Evolutionary conservation across 331 rosid genomes (phyloP), one percentile per base, ranked within the genome.

Genomic region (Cydonia oblonga): DNA sequence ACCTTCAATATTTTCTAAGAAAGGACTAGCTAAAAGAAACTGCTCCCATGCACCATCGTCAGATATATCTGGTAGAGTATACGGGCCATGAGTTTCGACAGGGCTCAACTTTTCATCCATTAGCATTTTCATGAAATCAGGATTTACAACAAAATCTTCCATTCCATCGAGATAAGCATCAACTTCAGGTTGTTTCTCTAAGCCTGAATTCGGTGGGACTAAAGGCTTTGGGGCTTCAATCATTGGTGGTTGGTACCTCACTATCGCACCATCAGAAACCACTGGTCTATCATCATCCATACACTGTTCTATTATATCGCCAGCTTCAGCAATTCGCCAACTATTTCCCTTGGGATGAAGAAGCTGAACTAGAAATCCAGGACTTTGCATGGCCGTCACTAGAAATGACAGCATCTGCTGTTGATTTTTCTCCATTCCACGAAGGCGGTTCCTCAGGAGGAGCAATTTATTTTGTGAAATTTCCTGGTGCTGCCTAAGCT

Each of bases 351-450:
- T 89, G 1, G 96, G 92, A 20, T 95, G 88, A 82, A 89, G 85
- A 62, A 89, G 66, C 83, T 95, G 92, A 79, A 88, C 83, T 67
- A 95, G 75, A 78, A 89, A 82, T 7, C 86, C 91, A 29, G 98
- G 98, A 82, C 78, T 87, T 82, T 95, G 97, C 86, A 95, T 89
- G 4, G 91, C 99, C 96, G 87, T 89, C 58, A 91, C 99, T 76
- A 95, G 75, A 82, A 95, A 95, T 9, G 99, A 91, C 57, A 95
- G 79, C 96, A 95, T 85, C 86, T 95, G 99, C 74, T 95, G 93
- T 78, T 91, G 97, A 87, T 84, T 86, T 79, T 83, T 89, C 77
- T 95, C 99, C 96, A 95, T 89, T 73, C 99, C 96, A 10, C 83
- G 78, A 78, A 95, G 85, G 26, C 86, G 87, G 63, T 91, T 86